Conservation (phyloP, 2,329 filamentous ascomycete genomes). For the Beauveria pseudobassiana region DNA sequence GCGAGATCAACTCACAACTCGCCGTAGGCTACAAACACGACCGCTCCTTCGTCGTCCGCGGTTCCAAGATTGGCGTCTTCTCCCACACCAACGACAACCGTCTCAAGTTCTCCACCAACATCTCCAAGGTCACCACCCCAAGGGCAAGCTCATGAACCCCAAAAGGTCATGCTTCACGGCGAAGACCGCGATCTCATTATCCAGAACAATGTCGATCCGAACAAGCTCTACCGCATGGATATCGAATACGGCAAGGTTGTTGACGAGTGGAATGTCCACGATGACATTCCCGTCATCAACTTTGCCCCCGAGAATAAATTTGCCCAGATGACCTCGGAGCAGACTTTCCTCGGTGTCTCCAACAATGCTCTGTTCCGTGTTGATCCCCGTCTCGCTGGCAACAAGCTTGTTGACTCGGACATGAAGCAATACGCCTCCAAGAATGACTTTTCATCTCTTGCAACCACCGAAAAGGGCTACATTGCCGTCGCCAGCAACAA, state of each 20-base stretch:
- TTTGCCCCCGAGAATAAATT: constrained; percentile 98
- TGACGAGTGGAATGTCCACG: constrained; percentile 97
- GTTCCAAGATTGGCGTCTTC: constrained; percentile 98
- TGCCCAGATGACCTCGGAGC: constrained; percentile 89
- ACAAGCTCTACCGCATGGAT: constrained; percentile 95
- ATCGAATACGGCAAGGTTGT: constrained; percentile 96
- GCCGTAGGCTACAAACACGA: constrained; percentile 97
- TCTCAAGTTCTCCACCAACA: constrained; percentile 92
- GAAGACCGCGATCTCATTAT: constrained; percentile 86
- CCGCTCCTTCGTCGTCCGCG: constrained; percentile 91
- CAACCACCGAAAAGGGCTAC: constrained; percentile 93
- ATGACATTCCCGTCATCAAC: constrained; percentile 85
- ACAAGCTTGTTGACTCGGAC: constrained; percentile 87
- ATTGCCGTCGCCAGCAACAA: constrained; percentile 97
- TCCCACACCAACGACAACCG: constrained; percentile 91
- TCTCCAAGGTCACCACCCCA: constrained; percentile 87
- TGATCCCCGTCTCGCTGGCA: constrained; percentile 81
- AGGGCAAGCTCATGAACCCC: constrained; percentile 81
- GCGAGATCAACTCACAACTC: constrained; percentile 84
- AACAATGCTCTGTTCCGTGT: constrained; percentile 89
- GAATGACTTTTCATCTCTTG: constrained; percentile 92
- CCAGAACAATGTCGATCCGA: constrained; percentile 75
- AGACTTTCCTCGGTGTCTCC: constrained; percentile 90
- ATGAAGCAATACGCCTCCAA: constrained; percentile 95
- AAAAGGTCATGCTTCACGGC: constrained; percentile 96